Evolutionary conservation across 139 green algal species (phyloP), one percentile per base, ranked within the genome.

Genomic region (Desmodesmus armatus): DNA sequence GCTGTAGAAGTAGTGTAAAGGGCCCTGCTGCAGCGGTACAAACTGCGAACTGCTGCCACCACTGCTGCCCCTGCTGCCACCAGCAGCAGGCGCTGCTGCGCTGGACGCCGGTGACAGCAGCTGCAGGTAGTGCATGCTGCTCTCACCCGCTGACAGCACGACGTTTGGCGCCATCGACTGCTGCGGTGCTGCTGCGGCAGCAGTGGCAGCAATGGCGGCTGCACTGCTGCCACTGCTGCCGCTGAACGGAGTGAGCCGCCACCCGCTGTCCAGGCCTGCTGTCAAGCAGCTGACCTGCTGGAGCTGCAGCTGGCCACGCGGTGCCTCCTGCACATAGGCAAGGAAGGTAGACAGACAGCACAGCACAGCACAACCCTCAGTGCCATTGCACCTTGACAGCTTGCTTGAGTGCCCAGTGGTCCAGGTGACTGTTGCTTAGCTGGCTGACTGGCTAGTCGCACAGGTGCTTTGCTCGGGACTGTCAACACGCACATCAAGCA

Each of bases 101-200:
- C 72, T 39, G 60, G 65, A 49, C 31, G 67, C 66, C 21, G 82
- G 87, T 31, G 87, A 85, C 55, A 73, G 47, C 7, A 89, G 84
- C 66, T 87, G 85, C 47, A 88, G 33, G 19, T 75, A 86, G 23
- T 89, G 85, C 5, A 41, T 75, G 19, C 77, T 71, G 44, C 81
- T 66, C 25, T 91, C 85, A 27, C 88, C 85, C 21, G 88, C 49
- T 27, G 80, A n/a, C 63, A 91, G 44, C 29, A 35, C 51, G 40
- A 89, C 19, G 25, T 43, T 49, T 27, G 88, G 70, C 5, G 3
- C 63, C 78, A 91, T 49, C 1, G 41, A 81, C n/a, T 40, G 37
- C 75, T 80, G 29, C 33, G 25, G 25, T 31, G 62, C 25, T 66
- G 78, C 80, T 67, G 80, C 27, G 21, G 40, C 11, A 25, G 33